Evolutionary conservation across 2,329 filamentous ascomycete species (phyloP), one percentile per base, ranked within the genome.

Genomic region (Clathrospora elynae): DNA sequence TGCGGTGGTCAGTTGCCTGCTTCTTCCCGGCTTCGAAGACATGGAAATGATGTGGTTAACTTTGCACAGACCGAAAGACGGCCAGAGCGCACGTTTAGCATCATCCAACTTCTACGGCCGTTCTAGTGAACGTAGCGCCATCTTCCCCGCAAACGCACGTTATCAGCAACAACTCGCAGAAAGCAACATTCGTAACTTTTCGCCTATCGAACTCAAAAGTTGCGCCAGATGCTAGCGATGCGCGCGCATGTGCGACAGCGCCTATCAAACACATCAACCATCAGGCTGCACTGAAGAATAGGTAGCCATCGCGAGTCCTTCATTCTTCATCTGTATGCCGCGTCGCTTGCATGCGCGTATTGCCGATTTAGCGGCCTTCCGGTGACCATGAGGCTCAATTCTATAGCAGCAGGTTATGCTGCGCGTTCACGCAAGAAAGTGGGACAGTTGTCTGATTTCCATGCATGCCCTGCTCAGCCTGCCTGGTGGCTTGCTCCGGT

Each of bases 401-500:
- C 20, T 16, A 5, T 32, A 26, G 11, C 17, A 44, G 26, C 19
- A 35, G 20, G 43, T 44, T 30, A 23, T 14, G 30, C 17, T 25
- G 9, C 23, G 20, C 12, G 29, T 41, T 46, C 23, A 35, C 48
- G 18, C 34, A 35, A 35, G 13, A 35, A 38, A 35, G 43, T 30
- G 30, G 33, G 28, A 24, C 18, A 35, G 54, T 50, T 55, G 55
- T 55, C 50, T 55, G 39, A 23, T 46, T 46, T 38, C 25, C 28
- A 25, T 19, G 28, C 29, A 31, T 28, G 20, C 41, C 42, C 43
- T 38, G 18, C 30, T 42, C 39, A 50, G 51, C 45, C 44, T 50
- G 43, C 38, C 43, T 37, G 17, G 49, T 53, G 53, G 58, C 58
- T 53, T 41, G 35, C 25, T 49, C 57, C 59, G 57, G 59, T 60